Evolutionary conservation across 2,329 filamentous ascomycete species (phyloP).

Genomic region (Scedosporium dehoogii): DNA sequence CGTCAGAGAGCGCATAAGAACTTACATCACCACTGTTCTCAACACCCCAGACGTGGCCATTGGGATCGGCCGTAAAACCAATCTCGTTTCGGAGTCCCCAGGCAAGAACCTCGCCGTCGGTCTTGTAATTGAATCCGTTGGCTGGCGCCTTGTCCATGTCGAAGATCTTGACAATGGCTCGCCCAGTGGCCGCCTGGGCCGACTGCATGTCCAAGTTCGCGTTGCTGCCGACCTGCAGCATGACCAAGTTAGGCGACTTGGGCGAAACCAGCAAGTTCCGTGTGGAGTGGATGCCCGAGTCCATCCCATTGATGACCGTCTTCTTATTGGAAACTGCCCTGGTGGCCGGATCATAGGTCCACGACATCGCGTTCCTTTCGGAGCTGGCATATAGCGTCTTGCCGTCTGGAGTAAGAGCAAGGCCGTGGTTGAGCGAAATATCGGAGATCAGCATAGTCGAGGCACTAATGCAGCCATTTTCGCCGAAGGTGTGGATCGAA

Average conservation of each 20-base stretch:
- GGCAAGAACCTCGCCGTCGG: conserved; percentile 25
- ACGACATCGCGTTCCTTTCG: conserved; percentile 37
- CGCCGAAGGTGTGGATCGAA: conserved; percentile 28
- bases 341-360: conserved; percentile 43
- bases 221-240: conserved; percentile 29
- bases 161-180: conserved; percentile 32
- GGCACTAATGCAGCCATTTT: conserved; percentile 27
- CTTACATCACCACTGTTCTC: conserved; percentile 35
- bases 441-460: conserved; percentile 24
- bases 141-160: conserved; percentile 25
- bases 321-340: conserved; percentile 33
- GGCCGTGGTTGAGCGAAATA: conserved; percentile 27
- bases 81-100: conserved; percentile 51
- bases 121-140: conserved; percentile 26
- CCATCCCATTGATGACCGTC: conserved; percentile 27
- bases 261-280: conserved; percentile 24
- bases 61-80: conserved; percentile 43
- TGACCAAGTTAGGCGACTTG: conserved; percentile 24
- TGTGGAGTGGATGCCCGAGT: conserved; percentile 27
- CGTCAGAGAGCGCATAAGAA: neutral
- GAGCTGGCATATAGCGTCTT: conserved; percentile 27
- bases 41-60: conserved; percentile 38
- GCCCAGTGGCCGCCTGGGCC: conserved; percentile 14
- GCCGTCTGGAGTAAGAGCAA: conserved; percentile 27
- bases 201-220: conserved; percentile 27